Evolutionary conservation across 306 rosid species (phyloP), one percentile per base, ranked within the genome.

Genomic region (Malus fusca): DNA sequence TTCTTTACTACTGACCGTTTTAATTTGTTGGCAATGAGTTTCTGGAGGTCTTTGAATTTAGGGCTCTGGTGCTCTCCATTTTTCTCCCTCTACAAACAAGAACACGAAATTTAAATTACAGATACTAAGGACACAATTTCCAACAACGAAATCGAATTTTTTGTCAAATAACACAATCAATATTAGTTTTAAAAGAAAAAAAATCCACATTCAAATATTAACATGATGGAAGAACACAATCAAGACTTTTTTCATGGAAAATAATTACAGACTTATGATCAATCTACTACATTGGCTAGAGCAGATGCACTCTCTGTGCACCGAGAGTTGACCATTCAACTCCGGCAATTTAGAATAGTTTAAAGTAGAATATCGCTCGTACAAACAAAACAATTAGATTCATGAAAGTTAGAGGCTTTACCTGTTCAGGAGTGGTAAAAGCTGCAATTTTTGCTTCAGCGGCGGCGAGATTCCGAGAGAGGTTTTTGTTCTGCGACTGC

Each of bases 11-110:
- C 86, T 13, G 96, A 81, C 68, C 77, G 26, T 82, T 88, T 89
- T 83, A 90, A 75, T 82, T 90, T 92, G 83, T 86, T 87, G 84
- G 93, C 93, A 81, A 92, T 90, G 78, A 87, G 91, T 73, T 85
- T 88, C 84, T 87, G 92, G 74, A 88, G 89, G 81, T 89, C 96
- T 76, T 90, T 89, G 64, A 88, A 84, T 52, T 84, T 88, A 26
- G 90, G 83, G 35, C 80, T 85, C 80, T 83, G 89, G 82, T 77
- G 80, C 76, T 82, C 89, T 75, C 86, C 89, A 77, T 78, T 71
- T 77, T 79, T 19, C 62, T 77, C 85, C 87, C 75, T 80, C 91
- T 85, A 78, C 88, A 85, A 72, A 79, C 75, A 71, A 58, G 17
- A 75, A 31, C 55, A 21, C n/a, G 23, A 4, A 33, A 56, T 72